A percentile compares a stretch with the other conserved stretches of the same genome.
phyloP scores from a whole-genome alignment of 306 rosid species.

The Elaeagnus macrophylla region DNA sequence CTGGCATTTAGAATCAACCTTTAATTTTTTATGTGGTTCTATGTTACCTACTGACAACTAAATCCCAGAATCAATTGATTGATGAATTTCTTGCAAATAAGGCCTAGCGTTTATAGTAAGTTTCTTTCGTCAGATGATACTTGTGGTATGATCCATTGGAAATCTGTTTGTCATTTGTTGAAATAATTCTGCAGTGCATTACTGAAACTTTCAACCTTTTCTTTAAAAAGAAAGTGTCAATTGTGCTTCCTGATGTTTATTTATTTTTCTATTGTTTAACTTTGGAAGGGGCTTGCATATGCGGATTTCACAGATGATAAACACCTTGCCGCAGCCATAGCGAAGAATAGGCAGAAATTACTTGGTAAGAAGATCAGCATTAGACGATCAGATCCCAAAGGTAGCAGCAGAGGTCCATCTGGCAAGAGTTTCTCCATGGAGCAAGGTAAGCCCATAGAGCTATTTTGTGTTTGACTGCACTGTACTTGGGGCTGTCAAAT shows the following conservation, averaged over 20 bases:
- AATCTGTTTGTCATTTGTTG: too few relatives aligned
- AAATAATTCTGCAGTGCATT: background rate
- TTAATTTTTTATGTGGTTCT: too few relatives aligned
- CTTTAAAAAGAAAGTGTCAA: background rate
- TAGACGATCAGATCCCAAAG: conserved; percentile 73
- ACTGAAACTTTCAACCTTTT: background rate
- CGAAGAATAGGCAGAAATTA: conserved; percentile 50
- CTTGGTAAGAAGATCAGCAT: conserved; percentile 76
- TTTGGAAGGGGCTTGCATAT: conserved; percentile 77
- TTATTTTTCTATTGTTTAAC: background rate
- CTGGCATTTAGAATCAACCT: too few relatives aligned
- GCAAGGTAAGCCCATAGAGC: conserved; percentile 32
- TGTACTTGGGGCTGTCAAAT: background rate
- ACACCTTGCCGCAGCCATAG: conserved; percentile 74
- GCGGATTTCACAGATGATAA: conserved; percentile 74
- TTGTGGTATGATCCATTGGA: too few relatives aligned
- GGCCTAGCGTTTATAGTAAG: too few relatives aligned
- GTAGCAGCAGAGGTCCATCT: conserved; percentile 37
- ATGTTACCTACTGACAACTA: too few relatives aligned
- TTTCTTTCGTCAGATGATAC: too few relatives aligned
- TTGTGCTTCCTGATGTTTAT: background rate
- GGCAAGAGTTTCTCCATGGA: conserved; percentile 22
- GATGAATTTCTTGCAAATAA: too few relatives aligned
- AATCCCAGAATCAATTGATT: too few relatives aligned
- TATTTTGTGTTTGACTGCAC: background rate